Percentiles rank a stretch among this genome's conserved stretches.
Evolutionary conservation across 371 early-diverging fungal species (phyloP).

Genomic region (Rhizopus microsporus): DNA sequence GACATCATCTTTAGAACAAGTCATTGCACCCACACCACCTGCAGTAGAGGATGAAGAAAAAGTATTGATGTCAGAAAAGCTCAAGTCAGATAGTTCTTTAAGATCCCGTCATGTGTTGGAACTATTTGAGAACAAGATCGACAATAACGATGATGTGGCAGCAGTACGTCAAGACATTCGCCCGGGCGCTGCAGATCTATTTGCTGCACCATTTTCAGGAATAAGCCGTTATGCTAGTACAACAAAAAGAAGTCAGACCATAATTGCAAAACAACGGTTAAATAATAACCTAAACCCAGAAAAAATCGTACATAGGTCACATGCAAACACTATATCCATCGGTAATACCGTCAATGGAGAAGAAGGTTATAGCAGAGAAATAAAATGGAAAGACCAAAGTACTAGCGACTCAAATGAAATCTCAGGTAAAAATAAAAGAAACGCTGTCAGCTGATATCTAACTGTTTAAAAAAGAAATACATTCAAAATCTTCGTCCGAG

Average conservation of each 20-base stretch:
- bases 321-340: constrained; percentile 24
- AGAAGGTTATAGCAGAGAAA: constrained; percentile 23
- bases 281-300: not conserved
- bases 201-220: constrained; percentile 38
- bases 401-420: not conserved
- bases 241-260: constrained; percentile 24
- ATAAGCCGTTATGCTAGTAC: constrained; percentile 35
- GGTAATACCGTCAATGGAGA: constrained; percentile 26
- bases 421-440: not conserved
- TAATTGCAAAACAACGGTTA: constrained; percentile 9
- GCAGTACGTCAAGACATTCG: constrained; percentile 8
- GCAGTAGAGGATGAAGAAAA: constrained; percentile 18
- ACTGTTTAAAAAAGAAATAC: no score
- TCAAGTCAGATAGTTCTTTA: not conserved
- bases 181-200: constrained; percentile 37
- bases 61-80: constrained; percentile 3
- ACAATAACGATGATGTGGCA: constrained; percentile 20
- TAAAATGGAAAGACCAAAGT: constrained; percentile 16
- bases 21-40: not conserved
- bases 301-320: constrained; percentile 3
- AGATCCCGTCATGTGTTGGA: constrained; percentile 27
- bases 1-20: not conserved
- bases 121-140: constrained; percentile 24
- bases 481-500: not conserved
- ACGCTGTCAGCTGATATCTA: not conserved